A percentile compares a stretch with the other conserved stretches of the same genome.
These are phyloP conservation scores for Stellera chamaejasme DNA, from an alignment of 345 rosid species.

Conservation along the genomic window DNA sequence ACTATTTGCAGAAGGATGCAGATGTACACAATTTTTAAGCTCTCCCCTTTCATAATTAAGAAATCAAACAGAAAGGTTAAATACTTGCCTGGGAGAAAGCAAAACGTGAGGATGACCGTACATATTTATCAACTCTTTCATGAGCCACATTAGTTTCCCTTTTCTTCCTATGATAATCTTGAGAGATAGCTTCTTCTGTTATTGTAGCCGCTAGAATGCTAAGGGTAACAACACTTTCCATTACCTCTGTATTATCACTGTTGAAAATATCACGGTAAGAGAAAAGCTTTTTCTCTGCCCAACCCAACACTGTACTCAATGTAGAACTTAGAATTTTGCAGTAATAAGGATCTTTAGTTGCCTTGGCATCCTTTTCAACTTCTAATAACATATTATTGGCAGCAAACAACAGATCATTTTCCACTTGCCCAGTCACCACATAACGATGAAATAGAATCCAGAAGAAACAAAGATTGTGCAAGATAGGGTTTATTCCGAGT, in stretches of 20 bases:
- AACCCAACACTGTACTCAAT: slow-evolving; percentile 52
- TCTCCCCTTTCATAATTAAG: neutral
- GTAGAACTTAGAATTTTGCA: slow-evolving; percentile 48
- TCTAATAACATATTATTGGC: slow-evolving; percentile 65
- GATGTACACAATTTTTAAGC: neutral
- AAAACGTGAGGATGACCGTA: slow-evolving; percentile 62
- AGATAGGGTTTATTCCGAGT: slow-evolving; percentile 65
- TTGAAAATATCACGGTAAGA: slow-evolving; percentile 78
- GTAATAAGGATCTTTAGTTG: slow-evolving; percentile 44
- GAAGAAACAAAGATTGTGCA: slow-evolving; percentile 78
- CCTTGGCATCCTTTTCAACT: slow-evolving; percentile 61
- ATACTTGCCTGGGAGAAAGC: slow-evolving; percentile 78
- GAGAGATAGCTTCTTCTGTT: slow-evolving; percentile 55
- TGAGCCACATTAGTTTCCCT: slow-evolving; percentile 43
- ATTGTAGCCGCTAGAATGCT: slow-evolving; percentile 61
- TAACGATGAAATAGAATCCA: slow-evolving; percentile 84
- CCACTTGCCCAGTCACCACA: slow-evolving; percentile 69
- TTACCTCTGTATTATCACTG: slow-evolving; percentile 52
- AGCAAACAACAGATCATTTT: slow-evolving; percentile 68
- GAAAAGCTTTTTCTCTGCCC: slow-evolving; percentile 80
- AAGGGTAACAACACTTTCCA: slow-evolving; percentile 63
- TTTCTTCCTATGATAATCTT: slow-evolving; percentile 53
- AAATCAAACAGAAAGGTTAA: neutral
- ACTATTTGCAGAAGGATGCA: neutral
- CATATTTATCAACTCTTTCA: slow-evolving; percentile 67